These are phyloP conservation scores for Senecio squalidus DNA, from an alignment of 140 eudicot genomes.

Conservation along the genomic window DNA sequence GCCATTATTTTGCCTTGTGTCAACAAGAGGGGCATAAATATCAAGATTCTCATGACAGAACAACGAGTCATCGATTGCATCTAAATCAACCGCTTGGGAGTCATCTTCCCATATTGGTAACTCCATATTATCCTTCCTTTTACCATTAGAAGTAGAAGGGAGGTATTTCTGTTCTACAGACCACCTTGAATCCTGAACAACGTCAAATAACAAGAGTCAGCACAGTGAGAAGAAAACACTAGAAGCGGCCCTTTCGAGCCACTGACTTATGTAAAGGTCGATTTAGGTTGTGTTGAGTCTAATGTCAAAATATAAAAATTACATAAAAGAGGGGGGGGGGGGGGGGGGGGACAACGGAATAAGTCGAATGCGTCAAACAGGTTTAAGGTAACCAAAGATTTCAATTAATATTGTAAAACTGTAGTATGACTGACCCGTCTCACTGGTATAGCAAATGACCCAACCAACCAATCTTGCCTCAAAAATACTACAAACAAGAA, in stretches of 20 bases:
- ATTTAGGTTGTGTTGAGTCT: background rate
- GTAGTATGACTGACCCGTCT: too few relatives aligned
- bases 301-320: too few relatives aligned
- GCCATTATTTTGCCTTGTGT: constrained; percentile 21
- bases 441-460: too few relatives aligned
- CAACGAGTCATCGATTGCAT: constrained; percentile 34
- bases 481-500: constrained; percentile 4
- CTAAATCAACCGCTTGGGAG: constrained; percentile 41
- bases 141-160: constrained; percentile 27
- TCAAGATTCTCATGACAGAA: constrained; percentile 59
- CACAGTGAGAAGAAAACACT: constrained; percentile 4
- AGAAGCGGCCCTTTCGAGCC: background rate
- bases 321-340: too few relatives aligned
- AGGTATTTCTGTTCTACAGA: constrained; percentile 13
- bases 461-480: background rate
- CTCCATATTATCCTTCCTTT: constrained; percentile 25
- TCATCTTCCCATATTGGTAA: constrained; percentile 43
- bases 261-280: background rate
- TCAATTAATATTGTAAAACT: too few relatives aligned
- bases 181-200: constrained; percentile 38
- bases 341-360: too few relatives aligned
- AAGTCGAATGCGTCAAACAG: background rate
- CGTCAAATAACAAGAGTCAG: constrained; percentile 16
- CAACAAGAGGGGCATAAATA: constrained; percentile 21
- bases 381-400: too few relatives aligned